Conservation (phyloP, 139 green algal species). For the Coelastrella sp. region DNA sequence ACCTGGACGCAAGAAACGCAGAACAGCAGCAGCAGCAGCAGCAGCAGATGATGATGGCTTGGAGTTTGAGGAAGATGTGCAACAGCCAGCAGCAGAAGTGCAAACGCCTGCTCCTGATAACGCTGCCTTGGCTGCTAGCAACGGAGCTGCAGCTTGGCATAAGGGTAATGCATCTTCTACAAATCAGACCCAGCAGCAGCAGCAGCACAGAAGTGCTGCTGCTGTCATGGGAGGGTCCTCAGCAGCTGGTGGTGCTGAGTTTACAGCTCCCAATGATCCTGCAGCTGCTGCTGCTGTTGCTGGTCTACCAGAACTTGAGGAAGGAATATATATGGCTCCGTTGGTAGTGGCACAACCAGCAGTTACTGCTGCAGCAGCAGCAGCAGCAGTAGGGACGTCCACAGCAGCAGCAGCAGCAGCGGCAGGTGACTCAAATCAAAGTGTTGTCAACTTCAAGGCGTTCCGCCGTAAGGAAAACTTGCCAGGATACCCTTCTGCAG, state of each 20-base stretch:
- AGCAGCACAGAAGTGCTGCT: neutral
- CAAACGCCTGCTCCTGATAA: too few relatives aligned
- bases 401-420: conserved; percentile 30
- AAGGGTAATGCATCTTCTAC: neutral
- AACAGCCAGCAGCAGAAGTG: conserved; percentile 1
- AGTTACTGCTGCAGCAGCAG: conserved; percentile 25
- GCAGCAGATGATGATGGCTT: neutral
- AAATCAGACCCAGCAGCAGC: neutral
- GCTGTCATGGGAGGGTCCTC: neutral
- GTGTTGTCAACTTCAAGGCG: conserved; percentile 20
- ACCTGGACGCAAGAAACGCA: neutral
- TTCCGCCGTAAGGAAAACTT: conserved; percentile 1
- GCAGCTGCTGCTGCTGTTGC: neutral
- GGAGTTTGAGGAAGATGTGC: neutral
- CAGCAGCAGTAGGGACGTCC: too few relatives aligned
- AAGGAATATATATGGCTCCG: conserved; percentile 4
- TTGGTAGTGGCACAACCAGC: neutral
- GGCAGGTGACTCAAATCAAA: neutral
- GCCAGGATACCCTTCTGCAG: neutral
- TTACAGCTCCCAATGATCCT: too few relatives aligned
- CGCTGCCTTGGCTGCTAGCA: too few relatives aligned
- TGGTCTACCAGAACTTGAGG: neutral
- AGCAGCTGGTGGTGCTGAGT: neutral
- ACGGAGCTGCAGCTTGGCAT: neutral
- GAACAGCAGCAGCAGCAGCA: conserved; percentile 20